These are phyloP conservation scores for Diaporthe caulivora DNA, from an alignment of 2,329 filamentous ascomycete genomes.

Conservation along the genomic window DNA sequence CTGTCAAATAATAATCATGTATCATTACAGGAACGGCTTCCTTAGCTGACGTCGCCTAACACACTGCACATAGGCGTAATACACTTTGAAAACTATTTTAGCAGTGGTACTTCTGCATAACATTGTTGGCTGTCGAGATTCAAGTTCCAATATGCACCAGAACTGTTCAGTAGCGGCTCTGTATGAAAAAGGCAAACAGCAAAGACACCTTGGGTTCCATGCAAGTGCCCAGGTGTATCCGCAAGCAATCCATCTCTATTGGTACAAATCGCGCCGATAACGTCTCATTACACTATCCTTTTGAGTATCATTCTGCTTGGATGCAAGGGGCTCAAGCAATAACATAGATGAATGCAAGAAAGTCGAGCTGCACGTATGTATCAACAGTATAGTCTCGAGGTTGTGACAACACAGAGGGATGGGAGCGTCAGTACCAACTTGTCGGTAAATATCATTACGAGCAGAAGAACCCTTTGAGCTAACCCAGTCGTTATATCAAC, in stretches of 20 bases:
- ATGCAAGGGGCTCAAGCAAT: neutral
- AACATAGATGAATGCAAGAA: neutral
- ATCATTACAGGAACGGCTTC: neutral
- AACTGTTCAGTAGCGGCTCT: no score
- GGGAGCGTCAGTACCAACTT: neutral
- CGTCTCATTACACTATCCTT: neutral
- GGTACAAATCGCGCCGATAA: neutral
- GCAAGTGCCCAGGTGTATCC: neutral
- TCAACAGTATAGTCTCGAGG: no score
- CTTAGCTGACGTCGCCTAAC: neutral
- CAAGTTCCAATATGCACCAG: no score
- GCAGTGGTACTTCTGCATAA: neutral
- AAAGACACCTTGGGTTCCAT: neutral
- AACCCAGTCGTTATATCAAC: neutral
- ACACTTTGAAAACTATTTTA: neutral
- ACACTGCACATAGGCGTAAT: neutral
- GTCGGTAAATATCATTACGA: no score
- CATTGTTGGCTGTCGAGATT: no score
- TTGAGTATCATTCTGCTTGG: neutral
- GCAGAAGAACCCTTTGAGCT: neutral
- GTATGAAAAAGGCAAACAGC: no score
- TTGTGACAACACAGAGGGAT: neutral
- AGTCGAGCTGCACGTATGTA: neutral
- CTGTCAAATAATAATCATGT: neutral
- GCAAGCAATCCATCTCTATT: neutral